Evolutionary conservation across 129 eudicot genomes (phyloP), one percentile per base, ranked within the genome.

Genomic region (Escallonia rubra): DNA sequence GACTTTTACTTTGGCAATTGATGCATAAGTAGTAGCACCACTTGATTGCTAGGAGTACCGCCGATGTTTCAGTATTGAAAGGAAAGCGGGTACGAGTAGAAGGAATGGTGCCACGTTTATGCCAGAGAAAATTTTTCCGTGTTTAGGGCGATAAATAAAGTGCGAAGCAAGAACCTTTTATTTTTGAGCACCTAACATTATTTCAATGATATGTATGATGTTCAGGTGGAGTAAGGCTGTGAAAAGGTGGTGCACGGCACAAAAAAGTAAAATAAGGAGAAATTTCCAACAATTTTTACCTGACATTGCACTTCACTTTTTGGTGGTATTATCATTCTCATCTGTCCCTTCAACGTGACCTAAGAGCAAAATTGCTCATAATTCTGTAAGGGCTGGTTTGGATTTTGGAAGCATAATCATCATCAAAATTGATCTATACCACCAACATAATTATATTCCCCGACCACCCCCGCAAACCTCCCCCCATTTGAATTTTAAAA

Each of bases 361-460:
- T 41, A 41, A 54, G 23, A 42, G 44, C 8, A 43, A 9, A 51
- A 41, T 12, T 39, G 10, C 62, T 65, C 59, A 67, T 67, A 53
- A 67, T 53, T 48, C 34, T 55, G 62, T 52, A 12, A 43, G 62
- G 61, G 39, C 50, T 9, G 6, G 50, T 46, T 46, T 6, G 72
- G 61, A 47, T 1, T 46, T 46, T 6, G 72, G 61, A 47, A 50
- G 48, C 59, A 52, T 55, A 67, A 53, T 67, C 46, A 66, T 66
- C 47, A 50, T 15, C 11, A 2, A 57, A 23, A 59, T 13, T 40
- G 8, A 46, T 46, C 0, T 6, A 6, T 46, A 46, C 10, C 50
- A 46, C 50, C 6, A 46, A 46, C 50, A 46, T 46, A 46, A 46
- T 46, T 46, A 46, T 46, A 46, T 6, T 46, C 6, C 50, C 1